Conservation (phyloP, 2,329 filamentous ascomycete genomes). For the Metarhizium anisopliae region DNA sequence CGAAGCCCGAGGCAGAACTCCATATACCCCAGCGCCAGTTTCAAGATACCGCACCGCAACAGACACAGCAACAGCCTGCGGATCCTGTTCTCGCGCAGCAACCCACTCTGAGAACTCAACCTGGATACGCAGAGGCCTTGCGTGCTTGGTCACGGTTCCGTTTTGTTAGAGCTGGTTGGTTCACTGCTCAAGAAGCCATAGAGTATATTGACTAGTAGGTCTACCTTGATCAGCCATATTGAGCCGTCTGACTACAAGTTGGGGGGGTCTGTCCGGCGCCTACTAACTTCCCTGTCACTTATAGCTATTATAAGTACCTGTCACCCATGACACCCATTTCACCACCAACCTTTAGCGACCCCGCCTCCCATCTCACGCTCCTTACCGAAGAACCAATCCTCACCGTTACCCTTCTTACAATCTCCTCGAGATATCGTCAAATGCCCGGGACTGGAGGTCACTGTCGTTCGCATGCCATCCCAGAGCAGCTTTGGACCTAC, state of each 20-base stretch:
- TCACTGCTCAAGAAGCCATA: slow-evolving; percentile 87
- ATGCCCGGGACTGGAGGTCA: slow-evolving; percentile 71
- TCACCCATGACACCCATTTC: slow-evolving; percentile 91
- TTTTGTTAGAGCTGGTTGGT: slow-evolving; percentile 95
- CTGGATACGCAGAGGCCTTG: slow-evolving; percentile 60
- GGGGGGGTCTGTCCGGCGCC: neutral
- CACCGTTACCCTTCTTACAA: slow-evolving; percentile 82
- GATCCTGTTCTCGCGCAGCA: slow-evolving; percentile 37
- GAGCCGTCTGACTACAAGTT: neutral
- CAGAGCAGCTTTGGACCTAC: slow-evolving; percentile 92
- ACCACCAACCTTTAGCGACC: slow-evolving; percentile 78
- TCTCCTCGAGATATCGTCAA: slow-evolving; percentile 77
- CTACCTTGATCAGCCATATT: neutral
- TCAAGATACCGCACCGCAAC: neutral
- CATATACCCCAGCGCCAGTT: neutral
- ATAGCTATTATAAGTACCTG: slow-evolving; percentile 80
- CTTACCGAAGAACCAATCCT: slow-evolving; percentile 89
- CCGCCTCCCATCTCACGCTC: slow-evolving; percentile 69
- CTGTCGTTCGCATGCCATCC: slow-evolving; percentile 82
- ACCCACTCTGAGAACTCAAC: slow-evolving; percentile 35
- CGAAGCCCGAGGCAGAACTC: slow-evolving; percentile 8
- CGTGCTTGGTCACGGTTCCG: slow-evolving; percentile 86
- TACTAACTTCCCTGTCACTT: neutral
- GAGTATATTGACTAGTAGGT: slow-evolving; percentile 85
- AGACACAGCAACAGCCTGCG: slow-evolving; percentile 24